Base-by-base conservation (phyloP, 805 yeast species). In the Kodamaea restingae region DNA sequence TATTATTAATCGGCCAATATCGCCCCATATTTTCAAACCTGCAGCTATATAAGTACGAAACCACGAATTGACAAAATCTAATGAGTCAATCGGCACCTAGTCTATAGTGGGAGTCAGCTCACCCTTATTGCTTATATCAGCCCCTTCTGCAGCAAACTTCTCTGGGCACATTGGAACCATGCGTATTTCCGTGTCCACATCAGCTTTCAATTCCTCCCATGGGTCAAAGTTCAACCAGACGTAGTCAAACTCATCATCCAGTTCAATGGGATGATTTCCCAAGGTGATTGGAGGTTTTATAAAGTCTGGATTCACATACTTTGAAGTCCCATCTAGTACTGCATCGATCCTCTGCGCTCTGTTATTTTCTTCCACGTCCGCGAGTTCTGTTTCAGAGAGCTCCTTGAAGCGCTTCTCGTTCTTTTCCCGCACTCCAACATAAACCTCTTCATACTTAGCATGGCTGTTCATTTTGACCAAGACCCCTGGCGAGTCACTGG, bases 141-240 rank as follows among this genome's bases (percentile, higher is more conserved):
- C 22, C 22, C 8, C 22, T 20, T 20, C 22, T 8, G 5, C 8
- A 8, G 8, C 22, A 15, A 27, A 9, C 31, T 17, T 37, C 30
- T 24, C 33, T 18, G 31, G 22, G 18, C 21, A 18, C 35, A 31
- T 24, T 9, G 72, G 71, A 18, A 68, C 60, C 36, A 67, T 50
- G 21, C 72, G 50, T 15, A 69, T 61, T 31, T 67, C 71, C 40
- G 52, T 63, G 28, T 59, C 61, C 2, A 68, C 63, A 36, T 69
- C 73, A 24, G 53, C 38, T 41, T 57, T 59, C 45, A 69, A 49
- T 46, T 67, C 74, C 17, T 63, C 67, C 74, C 74, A 69, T 1
- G 74, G 74, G 38, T 69, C 73, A 39, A 68, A 66, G 41, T 61
- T 61, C 12, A 55, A 45, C 74, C 74, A 69, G 18, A 63, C 67